Percentiles rank a stretch among this genome's conserved stretches.
These are phyloP conservation scores for Boletus huronensis DNA, from an alignment of 768 basidiomycete genomes.

Conservation along the genomic window DNA sequence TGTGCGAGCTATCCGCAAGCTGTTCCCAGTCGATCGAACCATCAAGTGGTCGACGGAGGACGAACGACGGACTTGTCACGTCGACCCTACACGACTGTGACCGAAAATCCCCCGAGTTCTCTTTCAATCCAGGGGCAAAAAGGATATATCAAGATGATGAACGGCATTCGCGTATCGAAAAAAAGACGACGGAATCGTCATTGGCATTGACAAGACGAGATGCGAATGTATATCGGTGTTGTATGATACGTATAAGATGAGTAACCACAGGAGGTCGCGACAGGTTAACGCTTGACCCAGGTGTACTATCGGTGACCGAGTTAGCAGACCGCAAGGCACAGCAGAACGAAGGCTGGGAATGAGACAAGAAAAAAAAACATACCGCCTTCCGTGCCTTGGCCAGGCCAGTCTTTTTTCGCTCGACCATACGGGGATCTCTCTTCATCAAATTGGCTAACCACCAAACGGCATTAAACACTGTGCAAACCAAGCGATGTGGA, in stretches of 20 bases:
- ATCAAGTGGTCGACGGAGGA: too few relatives aligned
- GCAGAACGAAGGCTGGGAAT: background rate
- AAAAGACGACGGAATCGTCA: background rate
- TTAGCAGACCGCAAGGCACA: slow-evolving; percentile 2
- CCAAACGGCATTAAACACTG: background rate
- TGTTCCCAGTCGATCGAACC: too few relatives aligned
- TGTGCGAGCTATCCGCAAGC: too few relatives aligned
- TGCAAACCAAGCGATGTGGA: background rate
- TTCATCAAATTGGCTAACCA: slow-evolving; percentile 73
- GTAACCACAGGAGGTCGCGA: background rate
- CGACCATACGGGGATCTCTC: slow-evolving; percentile 96
- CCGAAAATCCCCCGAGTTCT: too few relatives aligned
- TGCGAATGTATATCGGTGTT: background rate
- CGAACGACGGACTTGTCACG: too few relatives aligned
- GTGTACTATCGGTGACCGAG: slow-evolving; percentile 53
- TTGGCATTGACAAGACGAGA: background rate
- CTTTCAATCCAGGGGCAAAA: too few relatives aligned
- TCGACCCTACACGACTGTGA: too few relatives aligned
- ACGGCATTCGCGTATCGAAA: too few relatives aligned
- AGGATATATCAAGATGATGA: background rate
- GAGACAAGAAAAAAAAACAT: slow-evolving; percentile 33
- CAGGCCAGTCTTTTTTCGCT: slow-evolving; percentile 93
- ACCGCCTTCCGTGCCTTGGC: slow-evolving; percentile 92
- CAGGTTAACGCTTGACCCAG: slow-evolving; percentile 92
- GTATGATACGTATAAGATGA: background rate